Percentiles rank a stretch among this genome's conserved stretches.
These are phyloP conservation scores for Phaffomyces antillensis DNA, from an alignment of 805 yeast genomes.

Conservation along the genomic window DNA sequence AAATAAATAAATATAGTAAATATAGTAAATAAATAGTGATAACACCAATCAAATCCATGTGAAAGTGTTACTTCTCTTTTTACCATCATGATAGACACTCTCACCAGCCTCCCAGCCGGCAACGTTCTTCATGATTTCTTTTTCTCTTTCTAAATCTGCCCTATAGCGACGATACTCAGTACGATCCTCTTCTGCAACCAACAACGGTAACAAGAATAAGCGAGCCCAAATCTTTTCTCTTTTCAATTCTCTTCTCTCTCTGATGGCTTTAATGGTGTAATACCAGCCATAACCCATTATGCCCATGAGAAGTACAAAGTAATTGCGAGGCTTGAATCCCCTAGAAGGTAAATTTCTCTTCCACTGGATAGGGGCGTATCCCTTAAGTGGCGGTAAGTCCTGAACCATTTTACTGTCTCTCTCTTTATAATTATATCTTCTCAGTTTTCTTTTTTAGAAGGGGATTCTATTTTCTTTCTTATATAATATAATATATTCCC, in stretches of 20 bases:
- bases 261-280: slow-evolving; percentile 54
- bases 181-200: slow-evolving; percentile 79
- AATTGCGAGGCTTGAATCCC: slow-evolving; percentile 74
- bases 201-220: slow-evolving; percentile 61
- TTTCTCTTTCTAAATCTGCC: slow-evolving; percentile 64
- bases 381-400: slow-evolving; percentile 83
- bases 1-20: background rate
- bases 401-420: slow-evolving; percentile 32
- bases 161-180: slow-evolving; percentile 63
- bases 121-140: slow-evolving; percentile 54
- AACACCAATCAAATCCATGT: slow-evolving; percentile 20
- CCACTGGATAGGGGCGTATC: slow-evolving; percentile 86
- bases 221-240: slow-evolving; percentile 78
- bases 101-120: slow-evolving; percentile 55
- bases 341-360: slow-evolving; percentile 78
- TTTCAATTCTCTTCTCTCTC: slow-evolving; percentile 66
- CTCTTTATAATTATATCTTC: no score
- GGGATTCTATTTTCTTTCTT: no score
- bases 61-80: slow-evolving; percentile 27
- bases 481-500: background rate
- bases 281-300: slow-evolving; percentile 69
- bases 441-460: no score
- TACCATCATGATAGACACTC: slow-evolving; percentile 38
- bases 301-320: slow-evolving; percentile 57
- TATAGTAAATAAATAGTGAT: background rate